Evolutionary conservation across 2,329 filamentous ascomycete genomes (phyloP).

Genomic region (Nigrospora sphaerica): DNA sequence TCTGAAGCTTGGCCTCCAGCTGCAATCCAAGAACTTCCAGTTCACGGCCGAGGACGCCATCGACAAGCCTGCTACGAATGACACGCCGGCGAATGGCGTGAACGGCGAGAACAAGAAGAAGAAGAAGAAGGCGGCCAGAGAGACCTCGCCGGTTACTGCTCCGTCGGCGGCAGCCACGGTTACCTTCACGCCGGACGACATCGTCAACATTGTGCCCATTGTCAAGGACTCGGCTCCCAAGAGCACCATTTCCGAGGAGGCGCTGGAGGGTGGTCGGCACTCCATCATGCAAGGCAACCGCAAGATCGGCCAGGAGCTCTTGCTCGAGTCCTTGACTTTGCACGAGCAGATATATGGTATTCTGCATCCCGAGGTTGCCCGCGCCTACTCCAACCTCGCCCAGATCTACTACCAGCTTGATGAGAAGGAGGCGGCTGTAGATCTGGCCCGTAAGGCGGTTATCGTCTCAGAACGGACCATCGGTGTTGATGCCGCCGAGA

Average conservation of each 20-base stretch:
- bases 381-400: constrained; percentile 89
- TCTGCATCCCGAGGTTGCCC: constrained; percentile 89
- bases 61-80: constrained; percentile 16
- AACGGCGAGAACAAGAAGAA: constrained; percentile 46
- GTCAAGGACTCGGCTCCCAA: constrained; percentile 91
- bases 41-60: constrained; percentile 41
- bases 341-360: constrained; percentile 99
- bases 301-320: constrained; percentile 89
- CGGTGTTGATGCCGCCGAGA: constrained; percentile 89
- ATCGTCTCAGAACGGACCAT: constrained; percentile 93
- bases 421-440: constrained; percentile 91
- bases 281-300: constrained; percentile 94
- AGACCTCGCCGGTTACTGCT: constrained; percentile 37
- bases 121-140: constrained; percentile 53
- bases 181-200: constrained; percentile 77
- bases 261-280: constrained; percentile 89
- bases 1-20: constrained; percentile 82
- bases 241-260: constrained; percentile 88
- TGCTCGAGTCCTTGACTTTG: constrained; percentile 90
- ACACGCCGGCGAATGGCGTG: constrained; percentile 23
- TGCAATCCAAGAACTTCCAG: constrained; percentile 70
- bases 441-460: constrained; percentile 92
- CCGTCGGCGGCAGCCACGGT: constrained; percentile 32
- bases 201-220: constrained; percentile 87
- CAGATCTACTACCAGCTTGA: constrained; percentile 98